phyloP scores from a whole-genome alignment of 108 stramenopile genomes.

The Aurantiochytrium sp. region DNA sequence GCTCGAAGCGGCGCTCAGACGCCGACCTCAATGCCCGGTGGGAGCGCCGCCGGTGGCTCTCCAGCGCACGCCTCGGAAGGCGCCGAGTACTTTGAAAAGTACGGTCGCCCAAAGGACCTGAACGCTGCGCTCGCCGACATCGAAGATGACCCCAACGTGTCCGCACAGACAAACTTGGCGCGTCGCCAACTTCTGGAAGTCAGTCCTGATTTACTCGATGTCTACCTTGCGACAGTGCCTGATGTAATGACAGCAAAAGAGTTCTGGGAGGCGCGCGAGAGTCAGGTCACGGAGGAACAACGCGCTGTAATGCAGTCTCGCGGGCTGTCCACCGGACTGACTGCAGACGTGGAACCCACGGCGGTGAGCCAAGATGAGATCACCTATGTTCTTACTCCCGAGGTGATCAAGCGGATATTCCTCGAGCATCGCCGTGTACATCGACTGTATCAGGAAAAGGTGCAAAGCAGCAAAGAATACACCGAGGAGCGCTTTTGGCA shows the following conservation, averaged over 20 bases:
- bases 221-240: neutral
- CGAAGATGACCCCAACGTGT: neutral
- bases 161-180: neutral
- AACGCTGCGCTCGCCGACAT: neutral
- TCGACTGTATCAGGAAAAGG: neutral
- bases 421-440: neutral
- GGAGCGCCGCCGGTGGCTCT: no score
- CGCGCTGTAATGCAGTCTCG: neutral
- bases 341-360: neutral
- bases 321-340: neutral
- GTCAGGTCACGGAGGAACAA: neutral
- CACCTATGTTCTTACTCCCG: neutral
- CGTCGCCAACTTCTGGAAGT: neutral
- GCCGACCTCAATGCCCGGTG: no score
- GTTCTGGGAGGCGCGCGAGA: conserved; percentile 12
- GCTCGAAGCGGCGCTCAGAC: no score
- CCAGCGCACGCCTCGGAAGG: neutral
- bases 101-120: neutral
- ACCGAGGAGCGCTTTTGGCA: neutral
- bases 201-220: neutral
- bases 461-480: neutral
- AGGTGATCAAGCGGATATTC: neutral
- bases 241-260: neutral
- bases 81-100: conserved; percentile 8
- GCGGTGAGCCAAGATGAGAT: neutral